phyloP scores from a whole-genome alignment of 1,284 basidiomycete genomes.

The Ceratobasidium sp. region DNA sequence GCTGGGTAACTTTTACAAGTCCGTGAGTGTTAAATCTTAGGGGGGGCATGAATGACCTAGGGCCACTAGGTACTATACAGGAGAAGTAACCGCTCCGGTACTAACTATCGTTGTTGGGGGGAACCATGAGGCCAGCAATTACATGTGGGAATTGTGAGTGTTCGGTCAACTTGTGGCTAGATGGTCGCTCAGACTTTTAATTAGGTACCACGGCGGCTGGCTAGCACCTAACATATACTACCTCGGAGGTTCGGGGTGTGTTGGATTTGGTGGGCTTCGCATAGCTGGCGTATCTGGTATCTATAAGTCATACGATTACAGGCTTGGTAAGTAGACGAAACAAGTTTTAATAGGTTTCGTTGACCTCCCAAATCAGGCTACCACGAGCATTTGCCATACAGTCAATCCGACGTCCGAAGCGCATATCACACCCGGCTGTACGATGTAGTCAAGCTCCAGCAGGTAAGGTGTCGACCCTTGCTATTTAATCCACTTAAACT shows the following conservation, averaged over 20 bases:
- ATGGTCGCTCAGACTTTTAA: no score
- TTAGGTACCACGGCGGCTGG: constrained; percentile 93
- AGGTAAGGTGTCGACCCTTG: constrained; percentile 61
- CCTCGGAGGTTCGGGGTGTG: constrained; percentile 90
- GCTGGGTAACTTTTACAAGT: constrained; percentile 88
- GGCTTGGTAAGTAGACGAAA: constrained; percentile 65
- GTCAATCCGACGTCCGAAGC: constrained; percentile 76
- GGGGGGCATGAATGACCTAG: neutral
- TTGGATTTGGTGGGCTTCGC: constrained; percentile 85
- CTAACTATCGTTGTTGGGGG: constrained; percentile 96
- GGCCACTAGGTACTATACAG: constrained; percentile 82
- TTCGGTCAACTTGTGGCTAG: no score
- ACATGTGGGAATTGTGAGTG: constrained; percentile 93
- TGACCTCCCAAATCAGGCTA: constrained; percentile 70
- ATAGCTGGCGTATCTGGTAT: constrained; percentile 95
- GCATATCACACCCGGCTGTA: constrained; percentile 94
- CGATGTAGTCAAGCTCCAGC: constrained; percentile 82
- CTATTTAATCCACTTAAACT: constrained; percentile 3
- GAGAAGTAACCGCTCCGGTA: constrained; percentile 81
- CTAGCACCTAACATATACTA: constrained; percentile 97
- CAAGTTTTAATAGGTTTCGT: constrained; percentile 24
- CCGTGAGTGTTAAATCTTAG: constrained; percentile 50
- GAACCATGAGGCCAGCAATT: constrained; percentile 98
- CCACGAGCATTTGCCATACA: constrained; percentile 65
- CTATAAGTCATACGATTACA: constrained; percentile 85